Conservation (phyloP, 179 eudicot genomes). For the Nepenthes alata region DNA sequence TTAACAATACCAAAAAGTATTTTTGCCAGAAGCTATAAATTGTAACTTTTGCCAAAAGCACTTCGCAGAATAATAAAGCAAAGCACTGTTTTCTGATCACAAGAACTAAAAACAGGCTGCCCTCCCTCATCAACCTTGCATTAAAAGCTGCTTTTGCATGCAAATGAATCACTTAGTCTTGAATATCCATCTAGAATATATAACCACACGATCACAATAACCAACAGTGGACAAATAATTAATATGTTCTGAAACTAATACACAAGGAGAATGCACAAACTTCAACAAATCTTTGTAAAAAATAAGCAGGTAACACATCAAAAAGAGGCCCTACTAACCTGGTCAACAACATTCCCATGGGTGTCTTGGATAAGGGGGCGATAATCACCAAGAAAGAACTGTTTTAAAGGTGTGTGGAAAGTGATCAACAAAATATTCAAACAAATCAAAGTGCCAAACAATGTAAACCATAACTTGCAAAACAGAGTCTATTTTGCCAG, state of each 20-base stretch:
- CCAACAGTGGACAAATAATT: too few relatives aligned
- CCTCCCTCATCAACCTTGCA: not conserved
- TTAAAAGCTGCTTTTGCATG: not conserved
- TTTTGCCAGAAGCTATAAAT: too few relatives aligned
- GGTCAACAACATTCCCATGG: conserved; percentile 89
- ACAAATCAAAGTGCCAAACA: conserved; percentile 1
- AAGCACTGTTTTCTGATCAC: too few relatives aligned
- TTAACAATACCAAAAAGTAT: too few relatives aligned
- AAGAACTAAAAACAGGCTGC: too few relatives aligned
- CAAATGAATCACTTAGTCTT: not conserved
- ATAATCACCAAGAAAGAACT: conserved; percentile 97
- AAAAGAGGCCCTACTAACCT: conserved; percentile 34
- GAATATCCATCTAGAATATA: too few relatives aligned
- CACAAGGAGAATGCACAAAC: not conserved
- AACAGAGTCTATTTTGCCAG: not conserved
- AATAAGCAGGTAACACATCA: not conserved
- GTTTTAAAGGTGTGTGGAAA: conserved; percentile 11
- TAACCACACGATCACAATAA: too few relatives aligned
- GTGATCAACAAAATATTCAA: conserved; percentile 8
- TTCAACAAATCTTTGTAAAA: not conserved
- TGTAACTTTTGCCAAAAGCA: too few relatives aligned
- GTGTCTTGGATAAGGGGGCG: conserved; percentile 85
- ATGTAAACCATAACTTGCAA: conserved; percentile 3
- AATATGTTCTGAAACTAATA: not conserved
- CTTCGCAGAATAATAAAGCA: too few relatives aligned